These are phyloP conservation scores for Phytopythium helicoides DNA, from an alignment of 352 stramenopile species.

Conservation along the genomic window DNA sequence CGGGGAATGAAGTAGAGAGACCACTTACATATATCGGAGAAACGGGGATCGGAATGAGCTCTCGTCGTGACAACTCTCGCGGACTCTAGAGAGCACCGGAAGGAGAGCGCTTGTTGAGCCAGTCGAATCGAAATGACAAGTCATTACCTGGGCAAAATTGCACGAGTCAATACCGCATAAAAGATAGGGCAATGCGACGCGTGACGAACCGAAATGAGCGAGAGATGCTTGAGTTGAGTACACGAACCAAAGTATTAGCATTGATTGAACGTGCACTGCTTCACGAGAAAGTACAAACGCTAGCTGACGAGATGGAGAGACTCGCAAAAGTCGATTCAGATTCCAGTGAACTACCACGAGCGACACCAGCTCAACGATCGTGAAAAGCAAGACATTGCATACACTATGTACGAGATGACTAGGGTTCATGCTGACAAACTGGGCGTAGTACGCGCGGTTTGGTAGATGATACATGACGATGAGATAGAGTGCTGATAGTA, in stretches of 20 bases:
- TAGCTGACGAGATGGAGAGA: conserved; percentile 16
- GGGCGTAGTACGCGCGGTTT: conserved; percentile 27
- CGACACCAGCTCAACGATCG: conserved; percentile 29
- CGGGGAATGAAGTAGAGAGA: too few relatives aligned
- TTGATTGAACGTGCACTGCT: conserved; percentile 18
- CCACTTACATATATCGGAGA: too few relatives aligned
- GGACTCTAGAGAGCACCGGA: too few relatives aligned
- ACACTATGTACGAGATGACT: conserved; percentile 12
- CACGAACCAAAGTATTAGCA: conserved; percentile 24
- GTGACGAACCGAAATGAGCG: conserved; percentile 12
- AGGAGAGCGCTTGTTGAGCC: too few relatives aligned
- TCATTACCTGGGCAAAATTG: too few relatives aligned
- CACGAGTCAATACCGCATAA: too few relatives aligned
- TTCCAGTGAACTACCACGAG: conserved; percentile 15
- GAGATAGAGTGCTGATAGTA: conserved; percentile 19
- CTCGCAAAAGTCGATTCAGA: conserved; percentile 9
- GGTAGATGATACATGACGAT: conserved; percentile 26
- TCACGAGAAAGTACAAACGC: conserved; percentile 32
- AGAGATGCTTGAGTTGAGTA: conserved; percentile 16
- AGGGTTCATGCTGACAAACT: conserved; percentile 20
- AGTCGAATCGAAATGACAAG: too few relatives aligned
- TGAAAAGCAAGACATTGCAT: conserved; percentile 30
- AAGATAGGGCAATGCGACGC: too few relatives aligned
- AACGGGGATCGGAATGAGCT: too few relatives aligned
- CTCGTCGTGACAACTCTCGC: too few relatives aligned